Percentiles rank a stretch among this genome's conserved stretches.
Conservation (phyloP, 306 rosid species). For the Astragalus membranaceus region DNA sequence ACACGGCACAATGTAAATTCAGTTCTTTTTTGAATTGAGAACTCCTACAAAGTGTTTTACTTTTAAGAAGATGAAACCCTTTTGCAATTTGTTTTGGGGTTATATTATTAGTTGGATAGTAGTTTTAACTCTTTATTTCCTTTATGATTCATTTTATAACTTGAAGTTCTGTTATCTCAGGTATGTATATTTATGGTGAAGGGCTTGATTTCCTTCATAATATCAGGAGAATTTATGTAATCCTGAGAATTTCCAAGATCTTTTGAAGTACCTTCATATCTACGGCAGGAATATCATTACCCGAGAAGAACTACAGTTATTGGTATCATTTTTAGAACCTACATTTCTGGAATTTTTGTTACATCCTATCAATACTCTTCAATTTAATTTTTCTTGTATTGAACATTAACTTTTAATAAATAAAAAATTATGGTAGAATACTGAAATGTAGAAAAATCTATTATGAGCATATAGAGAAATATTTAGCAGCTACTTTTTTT, state of each 20-base stretch:
- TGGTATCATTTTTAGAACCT: constrained; percentile 45
- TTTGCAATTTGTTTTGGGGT: background rate
- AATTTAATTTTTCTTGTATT: background rate
- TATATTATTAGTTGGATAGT: constrained; percentile 6
- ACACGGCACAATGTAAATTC: background rate
- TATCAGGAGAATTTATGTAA: constrained; percentile 53
- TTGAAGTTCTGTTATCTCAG: constrained; percentile 33
- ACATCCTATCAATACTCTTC: background rate
- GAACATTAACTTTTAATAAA: background rate
- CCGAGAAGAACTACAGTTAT: constrained; percentile 60
- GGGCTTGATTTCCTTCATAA: constrained; percentile 74
- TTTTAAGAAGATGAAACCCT: background rate
- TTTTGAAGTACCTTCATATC: constrained; percentile 87
- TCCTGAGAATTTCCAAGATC: constrained; percentile 78
- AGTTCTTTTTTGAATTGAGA: no score
- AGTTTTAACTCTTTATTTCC: background rate
- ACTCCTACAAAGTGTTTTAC: constrained; percentile 3
- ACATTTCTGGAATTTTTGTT: background rate
- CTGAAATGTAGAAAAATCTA: background rate
- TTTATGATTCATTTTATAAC: background rate
- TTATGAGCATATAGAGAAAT: background rate
- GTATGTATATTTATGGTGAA: constrained; percentile 56
- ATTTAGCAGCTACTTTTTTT: no score
- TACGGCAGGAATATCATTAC: constrained; percentile 87
- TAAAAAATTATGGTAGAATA: background rate